Conservation (phyloP, 306 rosid genomes). For the Cercis canadensis region DNA sequence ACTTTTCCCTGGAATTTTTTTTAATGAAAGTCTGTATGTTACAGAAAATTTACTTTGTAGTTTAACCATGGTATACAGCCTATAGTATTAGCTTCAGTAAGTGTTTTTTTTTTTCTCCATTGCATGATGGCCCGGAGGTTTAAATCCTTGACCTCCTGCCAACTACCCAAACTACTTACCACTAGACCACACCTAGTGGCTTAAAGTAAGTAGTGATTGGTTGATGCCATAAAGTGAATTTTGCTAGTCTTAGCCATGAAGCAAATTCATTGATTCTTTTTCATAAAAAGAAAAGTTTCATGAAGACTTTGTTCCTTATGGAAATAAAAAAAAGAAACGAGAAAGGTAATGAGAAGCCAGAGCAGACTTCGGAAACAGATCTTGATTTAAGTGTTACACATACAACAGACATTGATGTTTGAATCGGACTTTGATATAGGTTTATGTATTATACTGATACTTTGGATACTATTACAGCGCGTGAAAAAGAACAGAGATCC, state of each 20-base stretch:
- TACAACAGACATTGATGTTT: neutral
- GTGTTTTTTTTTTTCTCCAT: neutral
- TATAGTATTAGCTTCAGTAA: neutral
- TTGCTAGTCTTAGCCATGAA: neutral
- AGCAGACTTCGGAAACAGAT: neutral
- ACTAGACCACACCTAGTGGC: neutral
- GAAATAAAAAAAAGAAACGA: neutral
- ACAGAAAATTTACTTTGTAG: neutral
- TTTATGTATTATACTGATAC: neutral
- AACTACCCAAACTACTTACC: too few species aligned
- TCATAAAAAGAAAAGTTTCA: neutral
- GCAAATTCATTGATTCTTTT: neutral
- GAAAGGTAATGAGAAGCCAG: neutral
- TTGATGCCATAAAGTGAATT: neutral
- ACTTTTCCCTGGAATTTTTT: neutral
- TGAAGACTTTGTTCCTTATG: neutral
- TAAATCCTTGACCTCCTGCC: too few species aligned
- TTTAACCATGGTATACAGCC: neutral
- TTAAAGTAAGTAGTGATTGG: too few species aligned
- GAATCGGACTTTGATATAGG: constrained; percentile 23
- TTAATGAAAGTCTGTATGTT: neutral
- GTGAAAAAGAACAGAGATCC: constrained; percentile 89
- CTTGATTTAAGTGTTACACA: neutral
- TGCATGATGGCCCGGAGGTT: too few species aligned
- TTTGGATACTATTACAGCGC: constrained; percentile 42